phyloP scores from a whole-genome alignment of 2,329 filamentous ascomycete genomes.

The Fusarium liriodendri region DNA sequence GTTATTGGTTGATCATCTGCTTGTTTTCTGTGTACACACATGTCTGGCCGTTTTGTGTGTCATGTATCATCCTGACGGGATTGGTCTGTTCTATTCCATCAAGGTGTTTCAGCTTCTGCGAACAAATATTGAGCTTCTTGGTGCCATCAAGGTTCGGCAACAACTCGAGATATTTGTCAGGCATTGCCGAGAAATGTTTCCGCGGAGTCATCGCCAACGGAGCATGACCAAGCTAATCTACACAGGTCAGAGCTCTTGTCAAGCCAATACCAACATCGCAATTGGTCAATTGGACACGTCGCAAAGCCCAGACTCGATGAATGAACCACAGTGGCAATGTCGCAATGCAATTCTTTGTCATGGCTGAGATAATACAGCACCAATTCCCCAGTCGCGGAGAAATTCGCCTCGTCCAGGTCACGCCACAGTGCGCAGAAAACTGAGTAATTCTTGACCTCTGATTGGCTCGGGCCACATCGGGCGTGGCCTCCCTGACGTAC shows the following conservation, averaged over 20 bases:
- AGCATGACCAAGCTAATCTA: background rate
- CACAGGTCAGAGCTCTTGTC: background rate
- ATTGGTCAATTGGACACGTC: background rate
- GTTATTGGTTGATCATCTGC: background rate
- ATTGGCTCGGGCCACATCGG: constrained; percentile 54
- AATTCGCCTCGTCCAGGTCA: constrained; percentile 4
- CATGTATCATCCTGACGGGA: background rate
- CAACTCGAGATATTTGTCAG: background rate
- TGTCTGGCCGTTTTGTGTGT: background rate
- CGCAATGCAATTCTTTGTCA: background rate
- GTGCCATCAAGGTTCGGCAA: background rate
- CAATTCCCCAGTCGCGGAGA: background rate
- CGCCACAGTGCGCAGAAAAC: constrained; percentile 26
- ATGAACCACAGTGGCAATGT: background rate
- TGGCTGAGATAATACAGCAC: background rate
- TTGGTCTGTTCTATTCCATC: background rate
- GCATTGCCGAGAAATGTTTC: background rate
- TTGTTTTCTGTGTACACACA: too few relatives aligned
- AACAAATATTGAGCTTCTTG: background rate
- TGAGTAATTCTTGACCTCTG: constrained; percentile 48
- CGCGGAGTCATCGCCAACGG: background rate
- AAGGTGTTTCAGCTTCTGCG: background rate
- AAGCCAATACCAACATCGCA: background rate
- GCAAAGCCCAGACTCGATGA: background rate
- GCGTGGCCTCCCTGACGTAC: constrained; percentile 41